Conservation (phyloP, 2,329 filamentous ascomycete genomes). For the Xylariaceae sp. region DNA sequence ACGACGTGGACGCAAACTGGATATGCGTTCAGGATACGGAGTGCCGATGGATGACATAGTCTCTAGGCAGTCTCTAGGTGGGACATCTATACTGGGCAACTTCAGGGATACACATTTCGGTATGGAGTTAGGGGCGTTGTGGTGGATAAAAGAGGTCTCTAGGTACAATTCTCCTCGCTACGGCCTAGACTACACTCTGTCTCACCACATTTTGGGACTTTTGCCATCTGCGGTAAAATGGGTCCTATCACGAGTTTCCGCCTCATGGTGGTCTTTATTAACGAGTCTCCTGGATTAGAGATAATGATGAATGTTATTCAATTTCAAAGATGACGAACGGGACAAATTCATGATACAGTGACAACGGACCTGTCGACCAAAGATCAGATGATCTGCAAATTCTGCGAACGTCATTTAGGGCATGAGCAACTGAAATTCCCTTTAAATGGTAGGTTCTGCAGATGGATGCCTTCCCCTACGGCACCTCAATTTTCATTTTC, state of each 20-base stretch:
- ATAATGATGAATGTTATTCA: background rate
- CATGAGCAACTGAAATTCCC: too few relatives aligned
- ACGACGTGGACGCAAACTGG: background rate
- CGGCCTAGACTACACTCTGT: constrained; percentile 4
- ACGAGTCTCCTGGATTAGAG: background rate
- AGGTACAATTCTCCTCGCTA: constrained; percentile 3
- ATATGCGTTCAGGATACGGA: background rate
- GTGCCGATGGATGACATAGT: background rate
- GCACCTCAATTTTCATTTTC: too few relatives aligned
- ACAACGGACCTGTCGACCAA: too few relatives aligned
- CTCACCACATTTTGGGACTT: background rate
- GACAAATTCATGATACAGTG: too few relatives aligned
- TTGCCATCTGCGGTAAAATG: background rate
- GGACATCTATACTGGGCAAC: background rate
- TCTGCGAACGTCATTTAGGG: too few relatives aligned
- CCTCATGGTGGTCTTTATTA: background rate
- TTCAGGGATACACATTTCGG: constrained; percentile 2
- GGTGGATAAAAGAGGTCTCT: background rate
- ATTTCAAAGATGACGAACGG: background rate
- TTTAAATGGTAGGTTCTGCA: too few relatives aligned
- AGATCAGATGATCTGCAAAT: too few relatives aligned
- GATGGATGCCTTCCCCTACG: too few relatives aligned
- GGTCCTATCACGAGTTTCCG: background rate
- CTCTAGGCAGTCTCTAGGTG: background rate
- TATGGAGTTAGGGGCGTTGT: constrained; percentile 10